These are phyloP conservation scores for Solanum medicagineum DNA, from an alignment of 257 asterid species.

Conservation along the genomic window DNA sequence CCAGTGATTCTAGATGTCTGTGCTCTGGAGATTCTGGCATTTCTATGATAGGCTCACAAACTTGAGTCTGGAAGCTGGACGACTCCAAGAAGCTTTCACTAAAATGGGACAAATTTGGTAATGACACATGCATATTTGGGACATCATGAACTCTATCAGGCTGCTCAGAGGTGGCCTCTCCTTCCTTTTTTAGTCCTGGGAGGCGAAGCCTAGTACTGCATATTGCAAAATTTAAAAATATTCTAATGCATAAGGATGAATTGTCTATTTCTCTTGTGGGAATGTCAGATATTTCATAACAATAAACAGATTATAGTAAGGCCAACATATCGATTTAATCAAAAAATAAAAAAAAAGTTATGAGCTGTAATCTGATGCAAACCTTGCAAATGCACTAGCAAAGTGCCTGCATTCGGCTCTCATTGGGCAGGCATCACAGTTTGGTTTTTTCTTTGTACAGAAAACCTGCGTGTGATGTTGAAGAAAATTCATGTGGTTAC, in stretches of 20 bases:
- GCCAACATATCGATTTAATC: not conserved
- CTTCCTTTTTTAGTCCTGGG: conserved; percentile 12
- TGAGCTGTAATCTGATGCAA: not conserved
- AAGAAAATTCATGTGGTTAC: not conserved
- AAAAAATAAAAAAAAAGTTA: no score
- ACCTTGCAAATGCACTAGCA: conserved; percentile 58
- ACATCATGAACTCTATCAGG: conserved; percentile 3
- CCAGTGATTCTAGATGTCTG: conserved; percentile 7
- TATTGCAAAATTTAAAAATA: not conserved
- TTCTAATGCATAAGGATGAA: not conserved
- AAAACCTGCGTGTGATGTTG: conserved; percentile 19
- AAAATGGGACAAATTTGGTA: not conserved
- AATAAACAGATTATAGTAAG: not conserved
- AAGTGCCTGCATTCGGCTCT: conserved; percentile 36
- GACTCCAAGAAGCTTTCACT: not conserved
- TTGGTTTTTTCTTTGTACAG: conserved; percentile 42
- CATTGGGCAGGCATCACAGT: conserved; percentile 53
- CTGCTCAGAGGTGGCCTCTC: not conserved
- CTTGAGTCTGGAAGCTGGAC: not conserved
- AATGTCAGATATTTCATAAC: not conserved
- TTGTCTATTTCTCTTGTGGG: not conserved
- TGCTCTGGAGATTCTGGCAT: conserved; percentile 33
- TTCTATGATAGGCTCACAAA: conserved; percentile 38
- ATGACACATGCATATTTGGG: not conserved
- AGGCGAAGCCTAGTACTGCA: conserved; percentile 26